A percentile compares a stretch with the other conserved stretches of the same genome.
Conservation (phyloP, 805 yeast genomes). For the Teunomyces panamensis region DNA sequence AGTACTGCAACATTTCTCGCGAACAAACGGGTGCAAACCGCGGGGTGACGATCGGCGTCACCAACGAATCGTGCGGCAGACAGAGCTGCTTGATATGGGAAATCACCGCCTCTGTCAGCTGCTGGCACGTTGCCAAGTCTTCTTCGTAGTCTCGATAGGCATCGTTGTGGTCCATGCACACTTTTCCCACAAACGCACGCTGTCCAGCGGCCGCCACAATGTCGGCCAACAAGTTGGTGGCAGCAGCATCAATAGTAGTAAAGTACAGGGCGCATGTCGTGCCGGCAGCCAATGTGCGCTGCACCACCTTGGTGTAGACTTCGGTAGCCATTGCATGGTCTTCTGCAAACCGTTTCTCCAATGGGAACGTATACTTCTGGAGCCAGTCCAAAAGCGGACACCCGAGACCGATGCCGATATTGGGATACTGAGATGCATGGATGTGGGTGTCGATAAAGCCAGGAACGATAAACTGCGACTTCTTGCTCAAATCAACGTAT, state of each 20-base stretch:
- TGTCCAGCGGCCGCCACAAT: constrained; percentile 68
- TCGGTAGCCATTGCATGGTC: constrained; percentile 46
- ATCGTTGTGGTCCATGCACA: constrained; percentile 86
- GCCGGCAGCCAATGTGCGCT: constrained; percentile 69
- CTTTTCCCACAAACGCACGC: constrained; percentile 87
- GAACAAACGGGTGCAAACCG: constrained; percentile 91
- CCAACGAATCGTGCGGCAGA: constrained; percentile 42
- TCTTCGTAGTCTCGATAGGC: constrained; percentile 66
- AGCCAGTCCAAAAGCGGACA: constrained; percentile 89
- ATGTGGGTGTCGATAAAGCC: constrained; percentile 47
- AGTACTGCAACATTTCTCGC: constrained; percentile 53
- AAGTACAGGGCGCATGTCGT: constrained; percentile 92
- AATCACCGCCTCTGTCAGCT: constrained; percentile 54
- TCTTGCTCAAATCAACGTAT: constrained; percentile 30
- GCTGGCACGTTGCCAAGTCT: constrained; percentile 49
- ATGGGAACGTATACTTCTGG: constrained; percentile 80
- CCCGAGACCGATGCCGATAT: constrained; percentile 67
- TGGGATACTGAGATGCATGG: constrained; percentile 46
- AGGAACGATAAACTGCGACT: constrained; percentile 59
- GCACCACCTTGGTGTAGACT: constrained; percentile 67
- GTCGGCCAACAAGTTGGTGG: constrained; percentile 76
- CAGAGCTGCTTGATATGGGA: constrained; percentile 54
- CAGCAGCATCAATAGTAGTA: constrained; percentile 78
- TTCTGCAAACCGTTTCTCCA: constrained; percentile 61
- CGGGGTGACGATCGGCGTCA: constrained; percentile 84